Evolutionary conservation across 345 rosid species (phyloP).

Genomic region (Angophora floribunda): DNA sequence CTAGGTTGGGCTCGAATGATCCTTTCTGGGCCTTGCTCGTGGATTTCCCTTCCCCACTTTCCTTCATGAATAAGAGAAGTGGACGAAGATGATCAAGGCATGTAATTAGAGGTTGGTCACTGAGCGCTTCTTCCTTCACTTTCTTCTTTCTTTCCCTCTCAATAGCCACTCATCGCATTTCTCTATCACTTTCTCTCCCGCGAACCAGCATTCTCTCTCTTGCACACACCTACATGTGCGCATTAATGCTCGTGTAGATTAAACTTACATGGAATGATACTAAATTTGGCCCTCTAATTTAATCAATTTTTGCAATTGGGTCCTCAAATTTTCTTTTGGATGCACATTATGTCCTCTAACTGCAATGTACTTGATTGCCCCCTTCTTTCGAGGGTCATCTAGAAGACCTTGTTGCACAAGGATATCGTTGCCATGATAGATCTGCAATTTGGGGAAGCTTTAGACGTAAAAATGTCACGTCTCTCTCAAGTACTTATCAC

Average conservation of each 20-base stretch:
- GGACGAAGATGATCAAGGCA: not conserved
- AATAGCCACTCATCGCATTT: not conserved
- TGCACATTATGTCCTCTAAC: not conserved
- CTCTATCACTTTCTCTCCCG: not conserved
- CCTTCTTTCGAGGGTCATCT: not conserved
- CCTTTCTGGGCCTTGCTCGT: not conserved
- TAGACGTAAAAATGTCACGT: not conserved
- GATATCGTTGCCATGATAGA: not conserved
- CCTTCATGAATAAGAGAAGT: not conserved
- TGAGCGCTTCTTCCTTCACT: too few relatives aligned
- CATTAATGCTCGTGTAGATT: not conserved
- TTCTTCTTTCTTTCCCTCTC: too few relatives aligned
- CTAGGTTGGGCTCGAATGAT: not conserved
- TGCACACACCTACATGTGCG: not conserved
- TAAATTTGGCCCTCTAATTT: not conserved
- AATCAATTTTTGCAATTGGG: not conserved
- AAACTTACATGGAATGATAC: not conserved
- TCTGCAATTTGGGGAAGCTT: not conserved
- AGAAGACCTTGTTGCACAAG: not conserved
- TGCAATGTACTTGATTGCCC: not conserved
- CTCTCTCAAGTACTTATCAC: not conserved
- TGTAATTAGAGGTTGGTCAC: accelerated
- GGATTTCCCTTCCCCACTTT: not conserved
- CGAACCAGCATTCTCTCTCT: not conserved
- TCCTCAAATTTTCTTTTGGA: not conserved